Evolutionary conservation across 75 land plant genomes (phyloP).

Genomic region (Cupressus sempervirens): DNA sequence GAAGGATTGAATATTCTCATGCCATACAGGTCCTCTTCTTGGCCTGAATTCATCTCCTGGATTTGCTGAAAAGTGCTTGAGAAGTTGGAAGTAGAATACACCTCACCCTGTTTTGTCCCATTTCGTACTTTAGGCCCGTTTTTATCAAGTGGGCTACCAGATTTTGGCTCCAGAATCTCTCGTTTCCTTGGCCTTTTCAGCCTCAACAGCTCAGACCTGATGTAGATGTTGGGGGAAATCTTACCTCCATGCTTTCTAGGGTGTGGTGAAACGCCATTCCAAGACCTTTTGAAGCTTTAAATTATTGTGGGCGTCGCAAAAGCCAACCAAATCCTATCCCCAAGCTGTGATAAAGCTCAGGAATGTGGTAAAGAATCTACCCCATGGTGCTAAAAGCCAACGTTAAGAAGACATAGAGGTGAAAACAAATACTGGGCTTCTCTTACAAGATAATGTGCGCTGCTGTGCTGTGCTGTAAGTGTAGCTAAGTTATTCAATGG

Average conservation of each 20-base stretch:
- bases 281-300: not conserved
- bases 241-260: not conserved
- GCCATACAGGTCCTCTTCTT: not conserved
- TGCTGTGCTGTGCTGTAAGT: not conserved
- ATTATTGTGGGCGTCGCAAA: conserved; percentile 2
- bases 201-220: not conserved
- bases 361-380: not conserved
- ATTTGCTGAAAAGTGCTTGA: conserved; percentile 5
- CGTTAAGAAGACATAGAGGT: not conserved
- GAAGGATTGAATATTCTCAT: not conserved
- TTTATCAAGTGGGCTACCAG: conserved; percentile 6
- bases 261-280: not conserved
- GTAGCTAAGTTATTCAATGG: conserved; percentile 1
- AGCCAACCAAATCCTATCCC: not conserved
- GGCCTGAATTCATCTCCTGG: not conserved
- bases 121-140: not conserved
- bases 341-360: not conserved
- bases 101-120: not conserved
- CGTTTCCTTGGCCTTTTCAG: not conserved
- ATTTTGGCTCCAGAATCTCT: conserved; percentile 8
- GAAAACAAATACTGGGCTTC: not conserved
- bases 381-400: not conserved
- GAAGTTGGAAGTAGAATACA: not conserved
- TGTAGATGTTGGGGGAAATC: not conserved
- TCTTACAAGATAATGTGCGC: not conserved